Percentiles rank a stretch among this genome's conserved stretches.
phyloP scores from a whole-genome alignment of 768 basidiomycete species.

The Mycena pura region DNA sequence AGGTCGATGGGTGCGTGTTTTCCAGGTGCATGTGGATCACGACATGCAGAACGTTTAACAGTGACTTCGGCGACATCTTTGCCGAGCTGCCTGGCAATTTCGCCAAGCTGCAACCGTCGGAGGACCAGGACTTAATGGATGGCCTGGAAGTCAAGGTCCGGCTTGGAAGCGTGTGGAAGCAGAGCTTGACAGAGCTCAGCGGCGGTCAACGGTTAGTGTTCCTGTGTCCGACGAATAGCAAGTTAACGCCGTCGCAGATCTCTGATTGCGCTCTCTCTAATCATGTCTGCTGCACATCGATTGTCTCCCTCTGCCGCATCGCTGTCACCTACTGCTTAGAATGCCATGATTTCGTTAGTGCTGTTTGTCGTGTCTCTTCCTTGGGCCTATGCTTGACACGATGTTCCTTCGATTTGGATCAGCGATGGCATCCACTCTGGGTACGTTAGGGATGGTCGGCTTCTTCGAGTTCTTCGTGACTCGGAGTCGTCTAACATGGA shows the following conservation, averaged over 20 bases:
- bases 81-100: conserved; percentile 97
- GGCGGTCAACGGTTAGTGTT: conserved; percentile 89
- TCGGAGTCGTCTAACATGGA: conserved; percentile 39
- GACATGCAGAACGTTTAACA: conserved; percentile 40
- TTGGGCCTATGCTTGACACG: conserved; percentile 88
- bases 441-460: conserved; percentile 85
- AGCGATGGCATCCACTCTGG: conserved; percentile 85
- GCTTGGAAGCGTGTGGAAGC: conserved; percentile 96
- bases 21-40: background rate
- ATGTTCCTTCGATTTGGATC: conserved; percentile 90
- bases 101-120: conserved; percentile 92
- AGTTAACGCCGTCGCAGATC: conserved; percentile 63
- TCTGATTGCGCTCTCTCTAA: conserved; percentile 94
- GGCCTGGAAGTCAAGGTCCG: conserved; percentile 98
- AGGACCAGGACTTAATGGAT: conserved; percentile 90
- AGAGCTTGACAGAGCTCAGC: conserved; percentile 94
- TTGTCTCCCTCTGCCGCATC: conserved; percentile 92
- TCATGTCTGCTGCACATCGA: conserved; percentile 96
- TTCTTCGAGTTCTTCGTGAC: conserved; percentile 98
- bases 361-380: conserved; percentile 90
- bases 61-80: conserved; percentile 97
- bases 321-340: conserved; percentile 96
- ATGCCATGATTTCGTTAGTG: conserved; percentile 82
- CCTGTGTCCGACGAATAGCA: background rate
- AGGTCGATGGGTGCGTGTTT: conserved; percentile 81